A percentile compares a stretch with the other conserved stretches of the same genome.
Conservation (phyloP, 2,329 filamentous ascomycete species). For the Diaporthe ampelina region DNA sequence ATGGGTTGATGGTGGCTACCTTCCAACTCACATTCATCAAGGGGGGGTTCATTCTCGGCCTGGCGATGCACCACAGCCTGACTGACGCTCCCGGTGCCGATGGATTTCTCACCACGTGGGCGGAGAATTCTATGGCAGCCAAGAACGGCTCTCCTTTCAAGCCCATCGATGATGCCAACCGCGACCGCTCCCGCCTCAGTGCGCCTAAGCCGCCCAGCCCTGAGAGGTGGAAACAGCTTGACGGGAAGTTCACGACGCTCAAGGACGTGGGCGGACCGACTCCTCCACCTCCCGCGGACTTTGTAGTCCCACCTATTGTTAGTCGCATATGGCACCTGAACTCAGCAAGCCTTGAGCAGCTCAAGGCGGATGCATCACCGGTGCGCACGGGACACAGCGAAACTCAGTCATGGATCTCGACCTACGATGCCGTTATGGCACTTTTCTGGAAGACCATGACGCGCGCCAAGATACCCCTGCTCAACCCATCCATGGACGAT, state of each 20-base stretch:
- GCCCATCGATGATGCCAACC: slow-evolving; percentile 17
- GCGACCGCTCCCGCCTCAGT: slow-evolving; percentile 18
- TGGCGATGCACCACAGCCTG: slow-evolving; percentile 46
- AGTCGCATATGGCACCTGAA: slow-evolving; percentile 45
- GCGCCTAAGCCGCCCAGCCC: neutral
- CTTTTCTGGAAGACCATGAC: slow-evolving; percentile 45
- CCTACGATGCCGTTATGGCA: slow-evolving; percentile 47
- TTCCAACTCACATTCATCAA: slow-evolving; percentile 48
- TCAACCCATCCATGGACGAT: slow-evolving; percentile 41
- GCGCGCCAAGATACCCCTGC: slow-evolving; percentile 43
- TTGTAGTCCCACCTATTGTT: slow-evolving; percentile 45
- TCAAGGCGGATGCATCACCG: slow-evolving; percentile 42
- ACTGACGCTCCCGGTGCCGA: slow-evolving; percentile 47
- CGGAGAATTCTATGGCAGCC: slow-evolving; percentile 46
- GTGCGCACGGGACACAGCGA: neutral
- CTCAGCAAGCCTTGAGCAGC: slow-evolving; percentile 39
- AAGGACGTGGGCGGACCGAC: slow-evolving; percentile 41
- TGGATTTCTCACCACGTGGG: slow-evolving; percentile 48
- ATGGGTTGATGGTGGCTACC: slow-evolving; percentile 34
- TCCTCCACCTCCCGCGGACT: slow-evolving; percentile 44
- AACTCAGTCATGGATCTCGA: slow-evolving; percentile 43
- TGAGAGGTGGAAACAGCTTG: slow-evolving; percentile 10
- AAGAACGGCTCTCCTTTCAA: slow-evolving; percentile 39
- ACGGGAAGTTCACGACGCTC: slow-evolving; percentile 31
- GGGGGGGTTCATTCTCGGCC: slow-evolving; percentile 47